These are phyloP conservation scores for Colletotrichum orchidophilum DNA, from an alignment of 2,329 filamentous ascomycete genomes.

Conservation along the genomic window DNA sequence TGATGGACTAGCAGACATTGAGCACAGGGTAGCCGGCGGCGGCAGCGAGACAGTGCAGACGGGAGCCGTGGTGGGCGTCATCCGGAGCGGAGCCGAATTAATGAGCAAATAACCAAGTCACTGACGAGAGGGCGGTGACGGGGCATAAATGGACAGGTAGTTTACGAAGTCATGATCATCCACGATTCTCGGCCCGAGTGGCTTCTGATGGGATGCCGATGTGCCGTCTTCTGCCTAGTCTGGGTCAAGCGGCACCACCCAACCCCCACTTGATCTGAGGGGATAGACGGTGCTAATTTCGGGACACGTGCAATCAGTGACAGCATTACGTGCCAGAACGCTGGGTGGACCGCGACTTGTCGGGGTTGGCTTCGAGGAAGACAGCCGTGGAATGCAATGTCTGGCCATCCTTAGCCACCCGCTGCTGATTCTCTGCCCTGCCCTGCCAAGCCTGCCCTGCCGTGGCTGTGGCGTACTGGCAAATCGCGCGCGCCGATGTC, in stretches of 20 bases:
- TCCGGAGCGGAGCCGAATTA: constrained; percentile 87
- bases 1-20: constrained; percentile 89
- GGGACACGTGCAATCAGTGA: neutral
- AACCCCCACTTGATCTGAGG: neutral
- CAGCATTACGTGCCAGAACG: neutral
- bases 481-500: neutral
- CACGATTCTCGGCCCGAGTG: no score
- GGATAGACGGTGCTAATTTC: neutral
- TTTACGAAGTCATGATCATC: constrained; percentile 30
- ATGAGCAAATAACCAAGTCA: constrained; percentile 45
- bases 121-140: neutral
- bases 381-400: neutral
- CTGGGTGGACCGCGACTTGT: neutral
- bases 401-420: neutral
- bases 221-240: neutral
- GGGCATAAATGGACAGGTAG: neutral
- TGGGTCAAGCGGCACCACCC: neutral
- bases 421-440: neutral
- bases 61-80: constrained; percentile 88
- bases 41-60: constrained; percentile 91
- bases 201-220: neutral
- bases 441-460: neutral
- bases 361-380: neutral
- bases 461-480: neutral
- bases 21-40: constrained; percentile 89